A percentile compares a stretch with the other conserved stretches of the same genome.
These are phyloP conservation scores for Monilinia vaccinii-corymbosi DNA, from an alignment of 2,329 filamentous ascomycete genomes.

Conservation along the genomic window DNA sequence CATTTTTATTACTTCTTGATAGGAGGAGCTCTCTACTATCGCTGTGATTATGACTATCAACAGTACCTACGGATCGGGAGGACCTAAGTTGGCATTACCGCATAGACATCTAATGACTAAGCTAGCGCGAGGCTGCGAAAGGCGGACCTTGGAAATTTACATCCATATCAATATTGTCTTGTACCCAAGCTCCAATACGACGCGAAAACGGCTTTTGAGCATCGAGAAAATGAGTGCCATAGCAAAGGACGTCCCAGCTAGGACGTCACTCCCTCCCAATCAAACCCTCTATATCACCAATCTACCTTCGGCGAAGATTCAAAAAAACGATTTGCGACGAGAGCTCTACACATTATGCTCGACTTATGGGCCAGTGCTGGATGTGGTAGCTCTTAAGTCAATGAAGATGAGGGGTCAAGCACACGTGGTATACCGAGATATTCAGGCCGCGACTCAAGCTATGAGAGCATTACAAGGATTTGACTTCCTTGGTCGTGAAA, in stretches of 20 bases:
- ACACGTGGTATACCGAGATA: conserved; percentile 82
- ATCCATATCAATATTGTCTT: background rate
- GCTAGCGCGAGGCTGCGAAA: conserved; percentile 9
- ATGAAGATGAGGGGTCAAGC: conserved; percentile 93
- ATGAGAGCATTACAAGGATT: conserved; percentile 83
- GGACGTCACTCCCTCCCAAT: conserved; percentile 47
- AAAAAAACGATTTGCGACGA: conserved; percentile 78
- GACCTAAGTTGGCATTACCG: conserved; percentile 10
- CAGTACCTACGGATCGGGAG: background rate
- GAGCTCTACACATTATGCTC: conserved; percentile 90
- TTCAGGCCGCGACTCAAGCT: conserved; percentile 86
- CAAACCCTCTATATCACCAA: conserved; percentile 86
- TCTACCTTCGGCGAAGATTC: conserved; percentile 75
- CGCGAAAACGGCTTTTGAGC: background rate
- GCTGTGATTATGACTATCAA: conserved; percentile 32
- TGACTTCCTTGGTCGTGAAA: conserved; percentile 72
- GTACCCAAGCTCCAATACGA: background rate
- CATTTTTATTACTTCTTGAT: conserved; percentile 56
- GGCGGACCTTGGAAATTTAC: conserved; percentile 2
- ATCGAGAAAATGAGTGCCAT: conserved; percentile 1
- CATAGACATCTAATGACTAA: conserved; percentile 1
- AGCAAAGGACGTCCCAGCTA: background rate
- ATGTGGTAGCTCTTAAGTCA: conserved; percentile 83
- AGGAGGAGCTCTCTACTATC: conserved; percentile 99
- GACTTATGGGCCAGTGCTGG: conserved; percentile 85